phyloP scores from a whole-genome alignment of 306 rosid genomes.

The Vigna trinervia region DNA sequence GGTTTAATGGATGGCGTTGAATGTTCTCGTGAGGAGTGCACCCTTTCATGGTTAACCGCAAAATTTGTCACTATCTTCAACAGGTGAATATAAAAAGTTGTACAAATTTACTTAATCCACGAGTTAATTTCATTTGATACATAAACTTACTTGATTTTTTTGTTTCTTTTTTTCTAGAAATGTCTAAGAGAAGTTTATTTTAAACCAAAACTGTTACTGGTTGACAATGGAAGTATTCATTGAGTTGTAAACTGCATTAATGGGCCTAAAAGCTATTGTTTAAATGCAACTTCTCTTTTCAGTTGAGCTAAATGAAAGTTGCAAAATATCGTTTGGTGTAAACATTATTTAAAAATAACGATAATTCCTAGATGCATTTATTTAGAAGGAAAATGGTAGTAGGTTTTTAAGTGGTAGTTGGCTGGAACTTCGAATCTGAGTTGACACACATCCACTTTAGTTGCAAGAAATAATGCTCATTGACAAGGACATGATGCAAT shows the following conservation, averaged over 20 bases:
- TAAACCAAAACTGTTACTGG: not conserved
- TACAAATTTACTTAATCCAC: not conserved
- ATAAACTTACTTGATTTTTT: no score
- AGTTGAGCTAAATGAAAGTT: not conserved
- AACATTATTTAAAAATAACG: not conserved
- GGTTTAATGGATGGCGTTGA: no score
- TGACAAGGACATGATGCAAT: conserved; percentile 33
- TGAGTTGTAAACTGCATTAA: not conserved
- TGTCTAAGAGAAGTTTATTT: no score
- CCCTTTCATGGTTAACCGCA: not conserved
- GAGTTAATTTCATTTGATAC: no score
- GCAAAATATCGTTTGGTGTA: not conserved
- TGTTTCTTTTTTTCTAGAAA: not conserved
- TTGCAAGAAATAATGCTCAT: conserved; percentile 42
- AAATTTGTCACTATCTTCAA: not conserved
- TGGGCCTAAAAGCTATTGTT: not conserved
- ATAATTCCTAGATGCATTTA: conserved; percentile 23
- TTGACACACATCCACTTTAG: conserved; percentile 41
- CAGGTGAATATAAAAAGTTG: no score
- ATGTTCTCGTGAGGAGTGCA: not conserved
- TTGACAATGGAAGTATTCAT: not conserved
- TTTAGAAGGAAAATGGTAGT: conserved; percentile 37
- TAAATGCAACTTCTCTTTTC: not conserved
- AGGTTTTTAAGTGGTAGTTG: conserved; percentile 39
- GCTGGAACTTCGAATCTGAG: not conserved